Evolutionary conservation across 768 basidiomycete species (phyloP).

Genomic region (Phylloporus rhodoxanthus): DNA sequence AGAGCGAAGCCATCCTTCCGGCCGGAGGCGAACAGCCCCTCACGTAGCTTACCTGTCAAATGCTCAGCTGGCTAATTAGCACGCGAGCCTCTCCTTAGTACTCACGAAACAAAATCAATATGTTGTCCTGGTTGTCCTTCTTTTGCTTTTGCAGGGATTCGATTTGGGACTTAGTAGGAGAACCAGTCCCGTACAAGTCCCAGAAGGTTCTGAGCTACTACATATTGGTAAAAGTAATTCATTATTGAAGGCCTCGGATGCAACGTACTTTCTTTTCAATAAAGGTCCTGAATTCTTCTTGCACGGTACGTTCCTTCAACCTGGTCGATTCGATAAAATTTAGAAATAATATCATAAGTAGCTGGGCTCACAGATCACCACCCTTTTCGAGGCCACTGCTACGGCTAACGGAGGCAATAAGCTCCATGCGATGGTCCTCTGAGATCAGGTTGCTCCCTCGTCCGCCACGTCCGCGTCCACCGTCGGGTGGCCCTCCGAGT

Average conservation of each 20-base stretch:
- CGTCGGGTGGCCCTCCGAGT: neutral
- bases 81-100: constrained; percentile 3
- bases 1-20: constrained; percentile 57
- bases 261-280: constrained; percentile 56
- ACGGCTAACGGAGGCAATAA: constrained; percentile 67
- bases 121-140: constrained; percentile 57
- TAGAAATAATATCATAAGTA: neutral
- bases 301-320: constrained; percentile 51
- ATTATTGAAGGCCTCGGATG: neutral
- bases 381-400: constrained; percentile 71
- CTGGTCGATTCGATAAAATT: constrained; percentile 37
- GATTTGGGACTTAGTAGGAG: constrained; percentile 2
- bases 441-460: constrained; percentile 2
- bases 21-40: constrained; percentile 59
- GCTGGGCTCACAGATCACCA: constrained; percentile 62
- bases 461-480: neutral
- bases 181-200: constrained; percentile 30
- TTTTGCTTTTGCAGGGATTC: constrained; percentile 30
- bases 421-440: constrained; percentile 44
- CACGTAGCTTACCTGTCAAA: constrained; percentile 62
- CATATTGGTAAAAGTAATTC: neutral
- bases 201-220: constrained; percentile 47
- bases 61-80: neutral
- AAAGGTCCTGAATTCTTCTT: constrained; percentile 63
- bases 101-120: constrained; percentile 71